These are phyloP conservation scores for Penicillium vulpinum DNA, from an alignment of 2,329 filamentous ascomycete species.

Conservation along the genomic window DNA sequence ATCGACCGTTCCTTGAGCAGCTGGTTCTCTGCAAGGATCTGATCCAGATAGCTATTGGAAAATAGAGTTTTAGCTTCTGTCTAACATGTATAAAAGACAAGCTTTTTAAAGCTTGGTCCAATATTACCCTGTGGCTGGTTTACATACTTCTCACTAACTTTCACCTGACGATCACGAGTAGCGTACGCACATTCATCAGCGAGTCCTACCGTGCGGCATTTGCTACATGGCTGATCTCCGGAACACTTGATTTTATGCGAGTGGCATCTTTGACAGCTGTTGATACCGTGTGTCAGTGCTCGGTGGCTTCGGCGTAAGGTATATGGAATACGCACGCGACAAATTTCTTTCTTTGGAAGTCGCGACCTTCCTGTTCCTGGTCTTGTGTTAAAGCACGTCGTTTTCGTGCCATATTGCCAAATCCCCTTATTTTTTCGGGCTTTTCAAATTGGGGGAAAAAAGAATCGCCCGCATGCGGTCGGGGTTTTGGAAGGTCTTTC, in stretches of 20 bases:
- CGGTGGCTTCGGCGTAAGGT: not conserved
- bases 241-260: constrained; percentile 51
- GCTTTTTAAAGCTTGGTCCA: not conserved
- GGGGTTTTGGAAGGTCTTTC: not conserved
- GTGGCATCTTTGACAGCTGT: constrained; percentile 47
- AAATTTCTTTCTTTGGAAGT: constrained; percentile 30
- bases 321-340: constrained; percentile 28
- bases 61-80: constrained; percentile 7
- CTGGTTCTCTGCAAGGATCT: constrained; percentile 36
- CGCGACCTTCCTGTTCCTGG: constrained; percentile 13
- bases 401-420: constrained; percentile 20
- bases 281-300: not conserved
- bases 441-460: not conserved
- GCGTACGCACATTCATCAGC: constrained; percentile 44
- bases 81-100: not conserved
- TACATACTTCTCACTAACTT: constrained; percentile 39
- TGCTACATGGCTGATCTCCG: constrained; percentile 45
- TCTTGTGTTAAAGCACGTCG: constrained; percentile 13
- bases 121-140: not conserved
- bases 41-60: constrained; percentile 34
- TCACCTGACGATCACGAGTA: constrained; percentile 45
- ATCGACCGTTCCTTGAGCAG: constrained; percentile 33
- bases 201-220: constrained; percentile 42
- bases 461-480: not conserved
- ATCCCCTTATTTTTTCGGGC: not conserved